A percentile compares a stretch with the other conserved stretches of the same genome.
phyloP scores from a whole-genome alignment of 805 yeast species.

The Saccharomycopsis sp. region DNA sequence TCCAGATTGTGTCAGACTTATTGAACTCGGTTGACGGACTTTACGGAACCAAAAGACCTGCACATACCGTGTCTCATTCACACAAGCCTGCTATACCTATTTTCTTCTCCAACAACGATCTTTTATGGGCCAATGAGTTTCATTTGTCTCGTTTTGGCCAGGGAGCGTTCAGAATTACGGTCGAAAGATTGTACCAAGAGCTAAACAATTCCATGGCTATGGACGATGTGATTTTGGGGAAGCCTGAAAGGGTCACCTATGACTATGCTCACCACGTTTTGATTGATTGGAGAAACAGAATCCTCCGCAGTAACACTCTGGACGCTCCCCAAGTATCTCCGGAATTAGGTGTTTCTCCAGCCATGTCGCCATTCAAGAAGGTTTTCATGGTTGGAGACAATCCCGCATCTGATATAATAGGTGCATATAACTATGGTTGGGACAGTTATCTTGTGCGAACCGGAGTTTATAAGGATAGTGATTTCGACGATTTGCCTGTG shows the following conservation, averaged over 20 bases:
- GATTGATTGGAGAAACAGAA: conserved; percentile 41
- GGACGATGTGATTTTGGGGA: conserved; percentile 62
- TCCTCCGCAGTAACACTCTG: conserved; percentile 24
- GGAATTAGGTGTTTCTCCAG: conserved; percentile 36
- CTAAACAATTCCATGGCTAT: conserved; percentile 41
- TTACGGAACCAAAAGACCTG: conserved; percentile 51
- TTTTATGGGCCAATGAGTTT: conserved; percentile 84
- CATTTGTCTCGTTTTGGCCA: conserved; percentile 78
- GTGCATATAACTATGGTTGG: conserved; percentile 89
- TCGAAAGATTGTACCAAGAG: conserved; percentile 54
- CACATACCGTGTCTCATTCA: conserved; percentile 14
- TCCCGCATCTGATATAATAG: conserved; percentile 86
- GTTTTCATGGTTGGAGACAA: conserved; percentile 97
- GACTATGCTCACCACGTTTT: conserved; percentile 75
- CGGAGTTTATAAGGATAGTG: conserved; percentile 74
- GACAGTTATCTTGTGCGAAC: conserved; percentile 75
- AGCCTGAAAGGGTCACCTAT: conserved; percentile 73
- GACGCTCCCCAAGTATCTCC: conserved; percentile 34
- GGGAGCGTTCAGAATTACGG: conserved; percentile 69
- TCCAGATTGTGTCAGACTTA: conserved; percentile 69
- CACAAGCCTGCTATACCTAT: conserved; percentile 58
- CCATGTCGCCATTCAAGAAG: conserved; percentile 40
- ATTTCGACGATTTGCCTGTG: conserved; percentile 39
- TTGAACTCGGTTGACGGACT: conserved; percentile 57
- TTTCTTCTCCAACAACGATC: conserved; percentile 75